Base-by-base conservation (phyloP, 257 asterid species). In the Buddleja alternifolia region DNA sequence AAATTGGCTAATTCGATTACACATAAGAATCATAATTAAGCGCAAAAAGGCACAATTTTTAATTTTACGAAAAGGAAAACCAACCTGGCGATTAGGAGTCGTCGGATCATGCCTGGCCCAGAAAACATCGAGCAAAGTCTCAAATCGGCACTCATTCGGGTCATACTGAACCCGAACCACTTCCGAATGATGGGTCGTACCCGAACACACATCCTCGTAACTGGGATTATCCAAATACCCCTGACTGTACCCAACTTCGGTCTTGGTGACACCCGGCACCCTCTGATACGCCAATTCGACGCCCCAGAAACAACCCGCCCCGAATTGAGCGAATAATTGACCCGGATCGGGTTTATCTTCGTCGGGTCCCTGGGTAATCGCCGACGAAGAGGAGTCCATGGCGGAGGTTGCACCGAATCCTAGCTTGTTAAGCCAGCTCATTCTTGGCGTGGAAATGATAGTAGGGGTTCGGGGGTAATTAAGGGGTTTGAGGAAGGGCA, bases 221-320 rank as follows among this genome's bases (percentile, higher is more conserved):
- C 76, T 52, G 12, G 93, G 90, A 39, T 74, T 77, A 64, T 86
- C 75, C 9, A 80, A 52, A 63, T 68, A 34, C 19, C 90, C 93
- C 17, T 82, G 90, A 1, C 78, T 21, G 51, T 86, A 86, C 15
- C 93, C 93, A 3, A 82, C 93, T 63, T 86, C 93, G 0, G 88
- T 86, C 73, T 74, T 80, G 10, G 78, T 76, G 45, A 84, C 88
- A 52, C 93, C 93, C 0, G 85, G 84, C 21, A 86, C 85, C 48
- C 93, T 72, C 77, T 86, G 90, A 52, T 73, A 86, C 4, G 81
- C 86, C 57, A 86, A 68, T 67, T 86, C 93, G 19, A 84, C 86
- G 8, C 93, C 90, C 93, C 93, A 86, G 73, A 86, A 86, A 16
- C 93, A 86, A 0, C 93, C 90, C 4, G 88, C 88, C 34, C 88